Conservation (phyloP, 345 rosid species). For the Sisymbrium altissimum region DNA sequence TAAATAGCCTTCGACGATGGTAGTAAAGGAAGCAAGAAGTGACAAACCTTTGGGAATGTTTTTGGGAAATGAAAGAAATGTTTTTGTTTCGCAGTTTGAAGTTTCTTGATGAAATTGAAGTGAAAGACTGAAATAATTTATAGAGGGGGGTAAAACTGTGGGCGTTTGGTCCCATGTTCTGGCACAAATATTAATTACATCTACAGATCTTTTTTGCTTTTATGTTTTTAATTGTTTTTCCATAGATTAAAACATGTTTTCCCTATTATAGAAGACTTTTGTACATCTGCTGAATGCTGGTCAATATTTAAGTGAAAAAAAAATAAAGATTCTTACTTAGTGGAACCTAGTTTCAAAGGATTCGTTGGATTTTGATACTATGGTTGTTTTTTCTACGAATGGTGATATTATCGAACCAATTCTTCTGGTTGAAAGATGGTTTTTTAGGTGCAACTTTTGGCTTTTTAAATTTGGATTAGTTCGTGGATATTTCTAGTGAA, state of each 20-base stretch:
- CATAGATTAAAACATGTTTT: neutral
- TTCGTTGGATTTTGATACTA: neutral
- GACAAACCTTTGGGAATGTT: neutral
- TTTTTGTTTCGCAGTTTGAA: neutral
- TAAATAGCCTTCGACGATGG: neutral
- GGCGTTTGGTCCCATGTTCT: slow-evolving; percentile 19
- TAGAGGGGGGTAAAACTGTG: slow-evolving; percentile 22
- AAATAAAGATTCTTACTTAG: neutral
- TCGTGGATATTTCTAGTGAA: neutral
- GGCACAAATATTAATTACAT: neutral
- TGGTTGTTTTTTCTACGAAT: neutral
- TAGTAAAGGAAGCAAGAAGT: neutral
- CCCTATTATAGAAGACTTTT: neutral
- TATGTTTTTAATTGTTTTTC: neutral
- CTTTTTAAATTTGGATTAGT: neutral
- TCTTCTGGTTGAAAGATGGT: neutral
- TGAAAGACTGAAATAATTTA: slow-evolving; percentile 1
- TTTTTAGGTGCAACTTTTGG: neutral
- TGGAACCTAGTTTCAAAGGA: slow-evolving; percentile 7
- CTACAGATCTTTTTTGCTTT: neutral
- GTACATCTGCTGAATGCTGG: neutral
- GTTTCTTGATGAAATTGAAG: neutral
- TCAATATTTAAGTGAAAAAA: neutral
- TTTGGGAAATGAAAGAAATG: neutral
- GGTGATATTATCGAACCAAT: neutral